Evolutionary conservation across 2,329 filamentous ascomycete species (phyloP), one percentile per base, ranked within the genome.

Genomic region (Trichophyton rubrum): DNA sequence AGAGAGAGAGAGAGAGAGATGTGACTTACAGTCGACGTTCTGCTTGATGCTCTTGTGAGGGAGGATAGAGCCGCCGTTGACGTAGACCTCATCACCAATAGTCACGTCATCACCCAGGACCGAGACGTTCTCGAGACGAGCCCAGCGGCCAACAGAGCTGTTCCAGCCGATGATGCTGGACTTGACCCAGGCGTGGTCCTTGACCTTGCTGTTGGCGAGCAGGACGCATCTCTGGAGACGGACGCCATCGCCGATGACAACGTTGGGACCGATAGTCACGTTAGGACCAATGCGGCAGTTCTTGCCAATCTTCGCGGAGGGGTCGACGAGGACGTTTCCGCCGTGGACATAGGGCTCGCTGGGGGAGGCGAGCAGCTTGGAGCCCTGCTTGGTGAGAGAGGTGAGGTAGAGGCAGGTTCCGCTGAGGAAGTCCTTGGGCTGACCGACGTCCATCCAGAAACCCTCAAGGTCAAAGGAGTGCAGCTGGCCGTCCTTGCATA

Each of bases 401-500:
- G 89, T 90, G 59, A 99, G 88, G 79, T 96, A 97, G 64, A 99
- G 82, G 78, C 92, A 97, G 64, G 93, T 97, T 64, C 92, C 92
- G 22, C 88, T 90, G 60, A 99, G 81, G 83, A 97, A 99, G 73
- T 99, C 92, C 80, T 97, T 99, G 68, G 92, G 92, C 78, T 99
- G 92, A 69, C 92, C 92, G 66, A 99, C 90, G 69, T 97, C 92
- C 92, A 97, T 97, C 92, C 92, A 97, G 84, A 95, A 97, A 68
- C 92, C 90, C 67, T 96, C 90, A 33, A 97, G 84, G 73, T 97
- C 92, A 73, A 95, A 96, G 1, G 90, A 96, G 82, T 97, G 92
- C 64, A 97, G 80, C 76, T 92, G 84, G 66, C 90, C 90, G 69
- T 96, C 92, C 69, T 82, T 85, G 77, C 88, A 88, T 74, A 97